Conservation (phyloP, 805 yeast genomes). For the Pichia cephalocereana region DNA sequence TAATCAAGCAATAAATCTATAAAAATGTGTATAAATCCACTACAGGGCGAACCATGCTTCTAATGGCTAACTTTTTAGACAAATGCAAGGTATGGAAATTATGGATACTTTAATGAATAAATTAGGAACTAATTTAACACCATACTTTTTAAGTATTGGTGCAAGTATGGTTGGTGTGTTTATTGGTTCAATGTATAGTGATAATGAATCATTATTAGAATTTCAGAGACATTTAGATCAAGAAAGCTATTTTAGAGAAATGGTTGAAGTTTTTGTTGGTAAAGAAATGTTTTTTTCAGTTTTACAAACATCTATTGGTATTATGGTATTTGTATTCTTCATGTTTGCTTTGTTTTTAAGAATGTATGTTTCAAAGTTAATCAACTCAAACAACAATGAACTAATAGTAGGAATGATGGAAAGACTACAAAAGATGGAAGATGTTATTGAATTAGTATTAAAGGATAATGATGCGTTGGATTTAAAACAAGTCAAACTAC, state of each 20-base stretch:
- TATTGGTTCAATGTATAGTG: not conserved
- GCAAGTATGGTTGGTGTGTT: slow-evolving; percentile 2
- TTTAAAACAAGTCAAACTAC: slow-evolving; percentile 1
- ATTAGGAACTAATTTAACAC: not conserved
- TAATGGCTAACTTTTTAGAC: too few species aligned
- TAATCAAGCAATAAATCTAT: too few species aligned
- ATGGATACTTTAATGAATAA: not conserved
- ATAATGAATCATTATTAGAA: slow-evolving; percentile 2
- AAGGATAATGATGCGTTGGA: slow-evolving; percentile 2
- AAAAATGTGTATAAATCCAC: too few species aligned
- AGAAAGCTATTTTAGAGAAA: slow-evolving; percentile 5
- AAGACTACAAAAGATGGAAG: slow-evolving; percentile 2
- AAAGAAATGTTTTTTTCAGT: slow-evolving; percentile 3
- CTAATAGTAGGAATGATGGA: not conserved
- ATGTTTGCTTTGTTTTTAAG: not conserved
- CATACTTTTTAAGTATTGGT: slow-evolving; percentile 1
- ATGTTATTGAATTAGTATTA: slow-evolving; percentile 10
- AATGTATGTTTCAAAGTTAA: not conserved
- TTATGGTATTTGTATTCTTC: not conserved
- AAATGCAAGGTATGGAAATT: not conserved
- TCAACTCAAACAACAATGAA: not conserved
- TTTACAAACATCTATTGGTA: not conserved
- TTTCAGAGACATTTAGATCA: slow-evolving; percentile 3
- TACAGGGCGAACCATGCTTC: too few species aligned
- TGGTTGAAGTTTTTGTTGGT: slow-evolving; percentile 3